Evolutionary conservation across 805 yeast species (phyloP), one percentile per base, ranked within the genome.

Genomic region (Ascoidea asiatica): DNA sequence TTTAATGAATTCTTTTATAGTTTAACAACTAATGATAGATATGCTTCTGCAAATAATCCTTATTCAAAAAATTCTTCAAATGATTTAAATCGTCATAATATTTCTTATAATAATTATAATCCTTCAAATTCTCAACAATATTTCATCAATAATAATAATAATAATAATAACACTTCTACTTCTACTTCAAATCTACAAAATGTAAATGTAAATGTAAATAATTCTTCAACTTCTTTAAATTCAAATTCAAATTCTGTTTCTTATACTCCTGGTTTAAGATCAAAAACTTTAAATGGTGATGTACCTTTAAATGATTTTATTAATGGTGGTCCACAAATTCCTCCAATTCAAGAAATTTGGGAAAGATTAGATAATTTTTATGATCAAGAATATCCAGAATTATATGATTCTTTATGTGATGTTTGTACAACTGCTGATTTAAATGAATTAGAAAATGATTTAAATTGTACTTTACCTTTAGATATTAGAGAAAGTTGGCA

Each of bases 371-470:
- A 49, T 11, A 39, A 43, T 22, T 40, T 43, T 35, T 45, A 44
- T 18, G 70, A 73, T 33, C 75, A 77, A 46, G 74, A 86, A 60
- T 82, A 80, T 51, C 87, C 94, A 1, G 98, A 92, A 61, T 67
- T 92, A 47, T 74, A 72, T 47, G 89, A 85, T 45, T 79, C 89
- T 44, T 63, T 92, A 50, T 78, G 81, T 56, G 81, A 77, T 44
- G 83, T 87, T 23, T 92, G 88, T 48, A 86, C 96, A 0, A 71
- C 73, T 38, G 75, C 81, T 46, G 98, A 92, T 58, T 67, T 92
- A 46, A 70, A 72, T 50, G 92, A 83, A 53, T 80, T 92, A 36
- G 97, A 92, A 64, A 74, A 75, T 53, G 97, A 90, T 60, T 66
- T 88, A 55, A 79, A 75, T 40, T 66, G 86, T 44, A 66, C 70